Conservation (phyloP, 2,329 filamentous ascomycete species). For the Apiospora rasikravindrae region DNA sequence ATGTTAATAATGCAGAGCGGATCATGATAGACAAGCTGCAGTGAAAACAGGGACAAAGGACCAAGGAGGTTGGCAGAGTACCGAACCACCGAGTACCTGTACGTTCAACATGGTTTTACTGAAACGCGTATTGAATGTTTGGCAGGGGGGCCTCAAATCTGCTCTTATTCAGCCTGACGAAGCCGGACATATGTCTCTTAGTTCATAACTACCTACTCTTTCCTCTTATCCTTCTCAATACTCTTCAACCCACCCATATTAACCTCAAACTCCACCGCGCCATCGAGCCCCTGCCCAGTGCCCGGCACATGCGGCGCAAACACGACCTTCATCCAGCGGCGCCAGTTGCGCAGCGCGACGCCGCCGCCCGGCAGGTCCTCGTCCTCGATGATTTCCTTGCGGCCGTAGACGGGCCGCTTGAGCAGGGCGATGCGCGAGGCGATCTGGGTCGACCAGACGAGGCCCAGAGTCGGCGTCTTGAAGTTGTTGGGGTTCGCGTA, state of each 20-base stretch:
- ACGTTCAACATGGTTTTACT: too few species aligned
- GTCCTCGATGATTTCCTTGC: conserved; percentile 39
- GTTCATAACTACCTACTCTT: background rate
- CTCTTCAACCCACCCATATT: conserved; percentile 65
- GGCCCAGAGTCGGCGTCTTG: conserved; percentile 86
- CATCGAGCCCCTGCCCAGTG: conserved; percentile 52
- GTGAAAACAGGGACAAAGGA: too few species aligned
- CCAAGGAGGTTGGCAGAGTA: too few species aligned
- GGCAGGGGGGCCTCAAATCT: too few species aligned
- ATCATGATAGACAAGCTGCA: too few species aligned
- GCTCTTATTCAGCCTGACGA: background rate
- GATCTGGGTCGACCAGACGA: conserved; percentile 92
- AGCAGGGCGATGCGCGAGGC: conserved; percentile 81
- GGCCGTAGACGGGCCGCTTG: conserved; percentile 65
- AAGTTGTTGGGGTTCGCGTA: conserved; percentile 48
- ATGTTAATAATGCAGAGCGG: too few species aligned
- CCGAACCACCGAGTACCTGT: too few species aligned
- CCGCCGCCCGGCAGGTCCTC: conserved; percentile 34
- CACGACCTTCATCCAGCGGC: conserved; percentile 84
- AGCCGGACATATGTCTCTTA: background rate
- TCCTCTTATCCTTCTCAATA: conserved; percentile 31
- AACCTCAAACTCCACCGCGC: conserved; percentile 76
- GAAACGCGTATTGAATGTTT: too few species aligned
- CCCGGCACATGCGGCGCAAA: conserved; percentile 79
- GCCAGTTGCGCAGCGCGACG: conserved; percentile 63